Base-by-base conservation (phyloP, 75 land plant species). In the Cupressus sempervirens region DNA sequence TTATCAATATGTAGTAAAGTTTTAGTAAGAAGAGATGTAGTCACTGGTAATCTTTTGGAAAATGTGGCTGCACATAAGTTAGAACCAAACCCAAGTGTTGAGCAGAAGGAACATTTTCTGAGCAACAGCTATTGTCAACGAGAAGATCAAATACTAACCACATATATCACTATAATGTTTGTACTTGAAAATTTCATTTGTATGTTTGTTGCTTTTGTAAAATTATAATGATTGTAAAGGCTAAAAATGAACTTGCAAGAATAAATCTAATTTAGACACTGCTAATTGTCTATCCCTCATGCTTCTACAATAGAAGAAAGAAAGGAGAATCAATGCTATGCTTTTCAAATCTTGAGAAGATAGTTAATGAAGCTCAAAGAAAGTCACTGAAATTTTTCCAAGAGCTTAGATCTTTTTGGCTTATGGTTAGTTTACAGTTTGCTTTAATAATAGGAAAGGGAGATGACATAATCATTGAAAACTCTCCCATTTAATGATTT, bases 321-420 rank as follows among this genome's bases (percentile, higher is more conserved):
- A 43, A 10, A 30, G 85, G 84, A 76, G 50, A 76, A 74, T 82
- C 15, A 35, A 74, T 65, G 84, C 54, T 81, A 54, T 77, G 88
- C 46, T 86, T 68, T 54, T 76, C 84, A 30, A 86, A 68, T 83
- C 85, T 98, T 45, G 87, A 85, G 81, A 98, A 90, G 84, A 89
- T 98, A 80, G 84, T 98, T n/a, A 98, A 98, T 91, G 99, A 98
- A 77, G 98, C 94, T 62, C 93, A 43, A 84, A 92, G 62, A 86
- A 87, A 53, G 91, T 92, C 35, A 87, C 43, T 72, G 48, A 84
- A n/a, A 32, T 85, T 10, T 98, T 98, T 74, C 99, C 99, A 36
- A 89, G 84, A 84, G 95, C 98, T 30, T 89, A 84, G 83, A 82
- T 98, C 34, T 41, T 96, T 76, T 94, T 96, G 48, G 98, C 99